A percentile compares a stretch with the other conserved stretches of the same genome.
Evolutionary conservation across 73 alveolate species (phyloP).

Genomic region (Tetrahymena malaccensis): DNA sequence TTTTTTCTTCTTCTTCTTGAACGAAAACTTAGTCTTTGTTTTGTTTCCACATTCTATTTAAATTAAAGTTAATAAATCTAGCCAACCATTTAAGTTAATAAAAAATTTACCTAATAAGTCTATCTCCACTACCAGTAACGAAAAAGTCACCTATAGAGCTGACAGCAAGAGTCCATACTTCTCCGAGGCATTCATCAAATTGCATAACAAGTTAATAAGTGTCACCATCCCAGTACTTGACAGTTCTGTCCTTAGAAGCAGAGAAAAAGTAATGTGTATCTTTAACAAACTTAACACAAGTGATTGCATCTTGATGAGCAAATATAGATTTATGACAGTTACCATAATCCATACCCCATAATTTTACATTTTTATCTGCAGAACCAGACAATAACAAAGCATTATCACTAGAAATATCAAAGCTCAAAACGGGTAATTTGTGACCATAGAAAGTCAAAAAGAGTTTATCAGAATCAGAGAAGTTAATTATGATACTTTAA

Average conservation of each 20-base stretch:
- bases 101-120: constrained; percentile 59
- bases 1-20: constrained; percentile 74
- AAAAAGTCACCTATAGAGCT: constrained; percentile 84
- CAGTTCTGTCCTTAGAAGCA: constrained; percentile 77
- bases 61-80: background rate
- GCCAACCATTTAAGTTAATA: too few species aligned
- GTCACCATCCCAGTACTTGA: constrained; percentile 92
- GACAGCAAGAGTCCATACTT: constrained; percentile 75
- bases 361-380: constrained; percentile 88
- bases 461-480: constrained; percentile 80
- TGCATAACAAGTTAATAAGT: constrained; percentile 77
- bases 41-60: constrained; percentile 31
- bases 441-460: constrained; percentile 90
- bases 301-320: constrained; percentile 77
- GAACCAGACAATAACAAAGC: constrained; percentile 76
- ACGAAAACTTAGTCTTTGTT: constrained; percentile 84
- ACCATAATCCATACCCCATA: constrained; percentile 98
- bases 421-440: constrained; percentile 81
- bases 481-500: constrained; percentile 73
- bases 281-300: constrained; percentile 82
- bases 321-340: constrained; percentile 87
- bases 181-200: constrained; percentile 72
- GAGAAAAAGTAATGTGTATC: constrained; percentile 92
- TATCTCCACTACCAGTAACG: constrained; percentile 71
- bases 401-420: constrained; percentile 85